Evolutionary conservation across 768 basidiomycete species (phyloP).

Genomic region (Lactarius hengduanensis): DNA sequence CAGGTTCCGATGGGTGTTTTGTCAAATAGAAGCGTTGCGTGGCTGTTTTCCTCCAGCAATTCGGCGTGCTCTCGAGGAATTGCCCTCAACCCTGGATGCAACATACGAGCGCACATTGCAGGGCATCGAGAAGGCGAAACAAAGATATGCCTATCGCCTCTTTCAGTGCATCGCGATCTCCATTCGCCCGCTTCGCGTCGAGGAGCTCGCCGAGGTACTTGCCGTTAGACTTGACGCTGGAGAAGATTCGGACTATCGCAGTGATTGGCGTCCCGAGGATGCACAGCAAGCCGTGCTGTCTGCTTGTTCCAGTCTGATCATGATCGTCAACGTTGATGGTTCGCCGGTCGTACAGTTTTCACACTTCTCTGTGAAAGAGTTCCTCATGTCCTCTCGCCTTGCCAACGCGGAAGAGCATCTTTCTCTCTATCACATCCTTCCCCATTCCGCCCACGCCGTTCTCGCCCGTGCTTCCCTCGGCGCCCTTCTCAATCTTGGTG

Average conservation of each 20-base stretch:
- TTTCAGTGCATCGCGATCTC: constrained; percentile 1
- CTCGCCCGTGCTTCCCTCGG: neutral
- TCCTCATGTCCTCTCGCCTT: constrained; percentile 5
- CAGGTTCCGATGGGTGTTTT: constrained; percentile 10
- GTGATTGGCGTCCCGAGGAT: neutral
- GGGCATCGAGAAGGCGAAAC: neutral
- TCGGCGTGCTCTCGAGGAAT: neutral
- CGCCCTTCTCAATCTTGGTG: neutral
- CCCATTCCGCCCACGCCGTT: neutral
- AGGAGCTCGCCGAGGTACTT: constrained; percentile 12
- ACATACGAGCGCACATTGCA: neutral
- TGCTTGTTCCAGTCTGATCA: neutral
- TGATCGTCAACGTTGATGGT: neutral
- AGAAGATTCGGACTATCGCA: neutral
- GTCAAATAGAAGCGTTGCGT: constrained; percentile 6
- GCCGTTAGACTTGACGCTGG: neutral
- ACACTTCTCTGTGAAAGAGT: neutral
- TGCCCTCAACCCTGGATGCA: neutral
- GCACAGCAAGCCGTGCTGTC: neutral
- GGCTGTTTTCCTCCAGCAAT: neutral
- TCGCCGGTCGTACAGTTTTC: neutral
- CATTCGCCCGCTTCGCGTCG: constrained; percentile 5
- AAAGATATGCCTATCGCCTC: neutral
- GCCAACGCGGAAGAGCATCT: neutral
- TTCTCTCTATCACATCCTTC: constrained; percentile 2